phyloP scores from a whole-genome alignment of 2,329 filamentous ascomycete species.

The Eutypella sp. region DNA sequence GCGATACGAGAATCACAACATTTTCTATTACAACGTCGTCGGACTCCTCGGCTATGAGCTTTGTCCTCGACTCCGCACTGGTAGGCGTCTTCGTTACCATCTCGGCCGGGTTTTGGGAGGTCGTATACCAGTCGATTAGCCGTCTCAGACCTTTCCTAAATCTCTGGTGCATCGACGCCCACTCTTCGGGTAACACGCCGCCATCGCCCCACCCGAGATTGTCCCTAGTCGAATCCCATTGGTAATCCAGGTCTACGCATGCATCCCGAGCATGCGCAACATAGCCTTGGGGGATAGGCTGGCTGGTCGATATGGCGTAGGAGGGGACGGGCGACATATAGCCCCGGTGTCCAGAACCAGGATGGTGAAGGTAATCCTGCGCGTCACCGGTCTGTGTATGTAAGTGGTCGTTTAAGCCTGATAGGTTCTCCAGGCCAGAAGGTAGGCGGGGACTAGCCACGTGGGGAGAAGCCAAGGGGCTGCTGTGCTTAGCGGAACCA shows the following conservation, averaged over 20 bases:
- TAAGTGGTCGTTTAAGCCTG: conserved; percentile 14
- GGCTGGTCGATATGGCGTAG: conserved; percentile 75
- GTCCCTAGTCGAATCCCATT: conserved; percentile 87
- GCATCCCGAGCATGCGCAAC: conserved; percentile 85
- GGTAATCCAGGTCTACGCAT: conserved; percentile 82
- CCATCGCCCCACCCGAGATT: conserved; percentile 82
- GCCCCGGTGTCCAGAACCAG: conserved; percentile 21
- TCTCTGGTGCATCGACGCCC: conserved; percentile 89
- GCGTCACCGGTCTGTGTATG: conserved; percentile 10
- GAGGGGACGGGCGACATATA: conserved; percentile 76
- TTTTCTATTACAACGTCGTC: conserved; percentile 65
- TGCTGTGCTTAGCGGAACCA: conserved; percentile 8
- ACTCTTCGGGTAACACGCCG: conserved; percentile 86
- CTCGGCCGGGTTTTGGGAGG: conserved; percentile 44
- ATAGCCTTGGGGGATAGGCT: conserved; percentile 81
- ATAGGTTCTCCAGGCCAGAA: conserved; percentile 16
- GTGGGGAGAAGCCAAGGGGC: conserved; percentile 17
- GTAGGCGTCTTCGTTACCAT: conserved; percentile 41
- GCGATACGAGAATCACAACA: conserved; percentile 82
- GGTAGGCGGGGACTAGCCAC: conserved; percentile 11
- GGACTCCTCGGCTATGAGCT: conserved; percentile 27
- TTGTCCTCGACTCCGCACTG: conserved; percentile 25
- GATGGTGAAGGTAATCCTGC: conserved; percentile 8
- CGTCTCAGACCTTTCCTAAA: conserved; percentile 75
- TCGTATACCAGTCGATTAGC: conserved; percentile 79